phyloP scores from a whole-genome alignment of 1,284 basidiomycete species.

The Moniliophthora roreri region DNA sequence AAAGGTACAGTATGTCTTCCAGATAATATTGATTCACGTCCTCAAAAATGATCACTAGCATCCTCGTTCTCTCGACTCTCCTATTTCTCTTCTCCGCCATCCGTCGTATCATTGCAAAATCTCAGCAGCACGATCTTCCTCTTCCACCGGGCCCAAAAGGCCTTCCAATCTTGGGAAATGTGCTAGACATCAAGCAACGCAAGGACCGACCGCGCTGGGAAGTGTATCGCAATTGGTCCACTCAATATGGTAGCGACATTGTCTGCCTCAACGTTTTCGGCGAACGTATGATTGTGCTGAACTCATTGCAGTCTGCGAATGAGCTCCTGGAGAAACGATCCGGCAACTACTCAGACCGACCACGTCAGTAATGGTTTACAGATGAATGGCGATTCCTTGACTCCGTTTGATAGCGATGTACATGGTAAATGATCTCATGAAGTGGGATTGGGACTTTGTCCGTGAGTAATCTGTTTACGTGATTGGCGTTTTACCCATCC shows the following conservation, averaged over 20 bases:
- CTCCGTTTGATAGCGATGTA: not conserved
- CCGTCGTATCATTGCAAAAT: not conserved
- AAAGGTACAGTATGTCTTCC: too few species aligned
- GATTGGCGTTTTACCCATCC: not conserved
- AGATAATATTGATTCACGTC: too few species aligned
- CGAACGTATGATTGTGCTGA: conserved; percentile 20
- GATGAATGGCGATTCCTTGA: not conserved
- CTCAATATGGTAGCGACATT: conserved; percentile 4
- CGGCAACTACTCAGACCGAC: conserved; percentile 22
- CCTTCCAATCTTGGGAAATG: conserved; percentile 10
- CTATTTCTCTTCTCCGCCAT: not conserved
- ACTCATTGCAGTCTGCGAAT: conserved; percentile 19
- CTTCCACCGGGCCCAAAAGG: conserved; percentile 11
- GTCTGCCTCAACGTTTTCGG: conserved; percentile 12
- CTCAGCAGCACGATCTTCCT: not conserved
- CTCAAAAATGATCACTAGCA: too few species aligned
- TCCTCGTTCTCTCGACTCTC: not conserved
- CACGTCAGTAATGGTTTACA: conserved; percentile 7
- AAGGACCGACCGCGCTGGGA: conserved; percentile 5
- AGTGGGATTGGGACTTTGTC: conserved; percentile 29
- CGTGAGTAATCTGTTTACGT: conserved; percentile 4
- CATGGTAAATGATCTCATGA: conserved; percentile 30
- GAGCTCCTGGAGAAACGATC: conserved; percentile 25
- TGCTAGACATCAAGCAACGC: not conserved
- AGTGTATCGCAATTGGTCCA: conserved; percentile 2